Base-by-base conservation (phyloP, 306 rosid species). In the Oemleria cerasiformis region DNA sequence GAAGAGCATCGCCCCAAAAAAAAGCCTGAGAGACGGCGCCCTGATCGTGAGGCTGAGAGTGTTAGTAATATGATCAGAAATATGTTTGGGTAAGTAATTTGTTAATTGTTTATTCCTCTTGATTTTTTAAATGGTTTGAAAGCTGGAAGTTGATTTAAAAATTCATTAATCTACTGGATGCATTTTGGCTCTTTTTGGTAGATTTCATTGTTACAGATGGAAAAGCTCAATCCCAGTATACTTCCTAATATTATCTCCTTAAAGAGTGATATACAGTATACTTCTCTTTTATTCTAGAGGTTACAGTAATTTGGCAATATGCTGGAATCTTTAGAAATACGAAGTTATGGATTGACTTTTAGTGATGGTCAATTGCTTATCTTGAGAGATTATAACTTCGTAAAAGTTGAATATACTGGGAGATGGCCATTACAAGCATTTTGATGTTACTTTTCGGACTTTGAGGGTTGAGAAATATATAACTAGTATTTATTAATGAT, bases 1-100 rank as follows among this genome's bases (percentile, higher is more conserved):
- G 86, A 67, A n/a, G 87, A 82, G 45, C 79, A 73, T 30, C 90
- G 74, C 42, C 96, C 88, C 63, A 86, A 84, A 86, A 94, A 76
- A 75, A 89, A 79, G 69, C 85, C 88, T 58, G 43, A 57, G 44
- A 80, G 83, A 57, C 75, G 77, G 19, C 36, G 38, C 43, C 70
- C 75, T 9, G 87, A 90, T 68, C 96, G 84, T 2, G 92, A 81
- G 34, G 86, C 48, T 36, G 90, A 47, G 41, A 53, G 64, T 62
- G 87, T 90, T 68, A 58, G 80, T 43, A 78, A 79, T 50, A 60
- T 70, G 84, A 86, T 94, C 85, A 82, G 97, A 84, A 25, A 74
- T 53, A 78, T 94, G 91, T 86, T 89, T 39, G 3, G 79, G 99
- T 91, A 81, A 81, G 66, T 56, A 5, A 5, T 8, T 53, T 40